Percentiles rank a stretch among this genome's conserved stretches.
Conservation (phyloP, 2,329 filamentous ascomycete species). For the Pseudofabraea citricarpa region DNA sequence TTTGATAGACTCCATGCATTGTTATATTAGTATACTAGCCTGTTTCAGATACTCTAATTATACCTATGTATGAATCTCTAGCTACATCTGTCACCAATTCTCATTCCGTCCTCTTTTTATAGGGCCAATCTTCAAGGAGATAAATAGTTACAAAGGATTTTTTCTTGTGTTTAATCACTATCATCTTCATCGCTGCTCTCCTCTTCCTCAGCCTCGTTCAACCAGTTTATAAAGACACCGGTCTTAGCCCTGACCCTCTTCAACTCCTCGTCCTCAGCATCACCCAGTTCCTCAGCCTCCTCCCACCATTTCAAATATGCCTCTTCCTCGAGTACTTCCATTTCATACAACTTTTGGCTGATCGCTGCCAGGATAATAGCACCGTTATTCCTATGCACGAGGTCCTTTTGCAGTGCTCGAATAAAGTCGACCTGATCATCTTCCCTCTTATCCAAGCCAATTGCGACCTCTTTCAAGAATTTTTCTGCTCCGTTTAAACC, state of each 20-base stretch:
- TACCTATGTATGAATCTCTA: no score
- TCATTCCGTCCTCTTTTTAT: no score
- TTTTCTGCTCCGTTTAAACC: slow-evolving; percentile 46
- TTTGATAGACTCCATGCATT: no score
- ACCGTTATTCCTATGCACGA: slow-evolving; percentile 59
- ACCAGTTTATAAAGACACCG: slow-evolving; percentile 75
- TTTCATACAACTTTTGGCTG: slow-evolving; percentile 78
- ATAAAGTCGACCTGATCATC: slow-evolving; percentile 83
- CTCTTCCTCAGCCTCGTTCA: slow-evolving; percentile 70
- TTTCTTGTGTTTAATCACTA: slow-evolving; percentile 6
- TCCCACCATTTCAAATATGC: slow-evolving; percentile 87
- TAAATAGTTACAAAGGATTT: neutral
- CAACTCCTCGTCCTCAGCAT: slow-evolving; percentile 65
- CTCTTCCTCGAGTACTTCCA: slow-evolving; percentile 85
- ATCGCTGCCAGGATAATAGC: slow-evolving; percentile 69
- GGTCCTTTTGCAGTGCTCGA: slow-evolving; percentile 74
- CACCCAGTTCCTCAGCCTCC: slow-evolving; percentile 51
- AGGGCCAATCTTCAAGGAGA: no score
- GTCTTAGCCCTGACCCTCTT: slow-evolving; percentile 67
- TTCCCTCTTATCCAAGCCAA: slow-evolving; percentile 59
- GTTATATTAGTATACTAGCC: no score
- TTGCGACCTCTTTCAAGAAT: slow-evolving; percentile 55
- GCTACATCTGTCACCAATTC: neutral
- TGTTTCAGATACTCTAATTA: no score
- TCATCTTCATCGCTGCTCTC: slow-evolving; percentile 59